Percentiles rank a stretch among this genome's conserved stretches.
These are phyloP conservation scores for Ceratocystis alfenasii DNA, from an alignment of 2,329 filamentous ascomycete genomes.

Conservation along the genomic window DNA sequence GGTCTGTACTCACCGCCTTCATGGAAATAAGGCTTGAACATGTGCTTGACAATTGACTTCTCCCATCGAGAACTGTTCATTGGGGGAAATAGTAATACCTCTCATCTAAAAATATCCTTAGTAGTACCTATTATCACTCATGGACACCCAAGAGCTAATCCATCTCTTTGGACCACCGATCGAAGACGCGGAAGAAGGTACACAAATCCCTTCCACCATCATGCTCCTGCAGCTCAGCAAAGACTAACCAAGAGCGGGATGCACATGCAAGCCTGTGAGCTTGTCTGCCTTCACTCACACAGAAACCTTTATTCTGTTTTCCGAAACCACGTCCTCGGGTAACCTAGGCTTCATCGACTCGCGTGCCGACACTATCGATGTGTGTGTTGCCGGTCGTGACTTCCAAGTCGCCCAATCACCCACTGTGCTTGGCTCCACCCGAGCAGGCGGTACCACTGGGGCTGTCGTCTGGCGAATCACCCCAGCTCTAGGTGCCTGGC, in stretches of 20 bases:
- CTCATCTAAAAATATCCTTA: not conserved
- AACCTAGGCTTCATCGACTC: slow-evolving; percentile 79
- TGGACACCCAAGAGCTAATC: slow-evolving; percentile 17
- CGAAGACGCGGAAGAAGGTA: slow-evolving; percentile 40
- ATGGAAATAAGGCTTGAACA: not conserved
- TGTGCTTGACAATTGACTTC: not conserved
- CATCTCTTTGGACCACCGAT: slow-evolving; percentile 29
- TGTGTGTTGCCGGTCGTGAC: slow-evolving; percentile 57
- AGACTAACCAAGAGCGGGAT: not conserved
- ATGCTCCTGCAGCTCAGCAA: not conserved
- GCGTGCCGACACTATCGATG: slow-evolving; percentile 49
- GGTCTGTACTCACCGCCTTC: not conserved
- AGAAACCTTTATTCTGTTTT: slow-evolving; percentile 87
- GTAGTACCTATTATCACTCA: not conserved
- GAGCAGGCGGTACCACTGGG: slow-evolving; percentile 48
- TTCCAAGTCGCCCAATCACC: slow-evolving; percentile 75
- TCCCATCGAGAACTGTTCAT: not conserved
- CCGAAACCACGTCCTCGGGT: slow-evolving; percentile 57
- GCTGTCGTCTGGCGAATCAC: slow-evolving; percentile 85
- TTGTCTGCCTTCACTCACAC: slow-evolving; percentile 17
- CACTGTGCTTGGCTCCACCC: slow-evolving; percentile 62
- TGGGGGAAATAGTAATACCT: not conserved
- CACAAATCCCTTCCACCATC: slow-evolving; percentile 10
- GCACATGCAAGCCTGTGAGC: not conserved
- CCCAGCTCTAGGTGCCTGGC: slow-evolving; percentile 69